phyloP scores from a whole-genome alignment of 1,284 basidiomycete genomes.

The Crepidotus sp. region DNA sequence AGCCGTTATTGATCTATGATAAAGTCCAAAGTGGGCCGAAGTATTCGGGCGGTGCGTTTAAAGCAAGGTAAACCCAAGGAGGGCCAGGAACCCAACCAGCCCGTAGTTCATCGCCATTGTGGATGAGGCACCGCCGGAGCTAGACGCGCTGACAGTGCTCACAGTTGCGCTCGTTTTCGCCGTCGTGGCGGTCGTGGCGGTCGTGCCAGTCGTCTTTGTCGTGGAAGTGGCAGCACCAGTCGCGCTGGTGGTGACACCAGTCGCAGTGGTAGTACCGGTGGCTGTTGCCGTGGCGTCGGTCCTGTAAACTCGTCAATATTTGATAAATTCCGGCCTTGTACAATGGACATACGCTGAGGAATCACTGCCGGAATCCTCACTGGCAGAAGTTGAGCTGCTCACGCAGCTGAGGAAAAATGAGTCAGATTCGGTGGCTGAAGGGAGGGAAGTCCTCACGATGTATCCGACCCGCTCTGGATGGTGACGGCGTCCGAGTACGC shows the following conservation, averaged over 20 bases:
- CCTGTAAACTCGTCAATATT: background rate
- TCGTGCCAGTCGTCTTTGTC: background rate
- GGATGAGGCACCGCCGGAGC: background rate
- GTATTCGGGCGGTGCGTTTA: too few relatives aligned
- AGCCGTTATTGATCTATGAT: too few relatives aligned
- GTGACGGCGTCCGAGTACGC: constrained; percentile 8
- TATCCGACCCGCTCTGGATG: constrained; percentile 5
- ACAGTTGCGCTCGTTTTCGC: background rate
- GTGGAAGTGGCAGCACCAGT: background rate
- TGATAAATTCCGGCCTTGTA: too few relatives aligned
- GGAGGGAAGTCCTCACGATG: background rate
- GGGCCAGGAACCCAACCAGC: background rate
- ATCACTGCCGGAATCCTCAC: background rate
- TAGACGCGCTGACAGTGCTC: background rate
- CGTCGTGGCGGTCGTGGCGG: too few relatives aligned
- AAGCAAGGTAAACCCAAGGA: background rate
- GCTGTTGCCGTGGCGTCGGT: too few relatives aligned
- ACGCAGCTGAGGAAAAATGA: background rate
- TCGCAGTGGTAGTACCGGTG: background rate
- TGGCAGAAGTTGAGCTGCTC: background rate
- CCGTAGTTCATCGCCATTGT: background rate
- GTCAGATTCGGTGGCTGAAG: background rate
- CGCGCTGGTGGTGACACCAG: background rate
- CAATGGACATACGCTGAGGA: background rate
- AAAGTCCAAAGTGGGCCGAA: too few relatives aligned